Evolutionary conservation across 257 asterid species (phyloP).

Genomic region (Fraxinus cuspidata): DNA sequence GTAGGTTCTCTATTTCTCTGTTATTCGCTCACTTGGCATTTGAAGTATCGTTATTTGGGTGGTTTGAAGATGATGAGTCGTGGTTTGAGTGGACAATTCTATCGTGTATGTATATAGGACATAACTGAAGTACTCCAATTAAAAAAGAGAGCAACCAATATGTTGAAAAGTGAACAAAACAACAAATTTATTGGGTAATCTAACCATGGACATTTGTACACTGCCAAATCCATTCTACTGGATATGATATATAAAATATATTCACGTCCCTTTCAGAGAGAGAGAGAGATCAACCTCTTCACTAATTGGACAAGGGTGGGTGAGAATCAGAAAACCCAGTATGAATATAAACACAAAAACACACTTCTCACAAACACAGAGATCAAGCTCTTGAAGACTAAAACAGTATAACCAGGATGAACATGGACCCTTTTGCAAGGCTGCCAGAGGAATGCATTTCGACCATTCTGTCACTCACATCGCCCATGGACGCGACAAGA

Average conservation of each 20-base stretch:
- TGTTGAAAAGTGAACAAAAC: neutral
- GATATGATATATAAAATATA: too few relatives aligned
- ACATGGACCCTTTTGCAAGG: neutral
- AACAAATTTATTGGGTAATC: neutral
- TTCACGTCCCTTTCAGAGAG: neutral
- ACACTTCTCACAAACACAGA: neutral
- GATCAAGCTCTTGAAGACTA: neutral
- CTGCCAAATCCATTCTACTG: neutral
- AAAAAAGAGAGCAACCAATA: too few relatives aligned
- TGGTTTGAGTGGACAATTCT: too few relatives aligned
- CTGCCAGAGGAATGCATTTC: conserved; percentile 28
- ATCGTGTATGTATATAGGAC: too few relatives aligned
- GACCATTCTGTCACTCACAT: conserved; percentile 21
- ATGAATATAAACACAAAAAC: neutral
- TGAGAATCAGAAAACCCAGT: neutral
- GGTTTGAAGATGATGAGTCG: too few relatives aligned
- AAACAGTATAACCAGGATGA: neutral
- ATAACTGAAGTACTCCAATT: too few relatives aligned
- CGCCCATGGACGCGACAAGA: conserved; percentile 19
- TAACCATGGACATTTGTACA: neutral
- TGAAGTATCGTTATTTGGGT: too few relatives aligned
- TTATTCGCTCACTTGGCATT: too few relatives aligned
- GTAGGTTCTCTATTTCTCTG: too few relatives aligned
- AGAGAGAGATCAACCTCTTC: neutral
- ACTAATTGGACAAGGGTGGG: neutral